Conservation (phyloP, 495 filamentous ascomycete species). For the Penicillium malachiteum region DNA sequence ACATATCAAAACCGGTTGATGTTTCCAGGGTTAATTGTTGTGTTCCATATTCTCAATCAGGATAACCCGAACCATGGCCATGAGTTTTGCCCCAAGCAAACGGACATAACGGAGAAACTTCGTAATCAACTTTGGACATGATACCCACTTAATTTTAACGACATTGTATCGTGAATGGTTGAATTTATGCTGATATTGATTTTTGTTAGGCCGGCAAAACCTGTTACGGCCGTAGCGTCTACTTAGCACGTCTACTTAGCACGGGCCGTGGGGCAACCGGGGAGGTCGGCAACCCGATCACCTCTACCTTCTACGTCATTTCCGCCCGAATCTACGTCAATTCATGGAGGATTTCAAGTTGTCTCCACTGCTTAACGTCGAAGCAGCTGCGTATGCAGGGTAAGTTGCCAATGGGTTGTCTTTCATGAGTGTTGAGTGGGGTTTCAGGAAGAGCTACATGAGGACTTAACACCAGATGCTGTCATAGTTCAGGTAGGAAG, state of each 20-base stretch:
- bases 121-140: neutral
- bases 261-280: slow-evolving; percentile 3
- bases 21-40: neutral
- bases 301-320: slow-evolving; percentile 5
- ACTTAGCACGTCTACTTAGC: neutral
- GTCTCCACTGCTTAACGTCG: neutral
- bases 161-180: neutral
- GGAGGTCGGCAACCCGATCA: slow-evolving; percentile 8
- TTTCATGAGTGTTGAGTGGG: neutral
- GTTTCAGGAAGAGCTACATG: neutral
- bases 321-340: slow-evolving; percentile 7
- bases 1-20: neutral
- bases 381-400: neutral
- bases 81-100: neutral
- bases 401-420: neutral
- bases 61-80: neutral
- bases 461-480: neutral
- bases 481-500: neutral
- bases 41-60: neutral
- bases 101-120: neutral
- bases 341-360: neutral
- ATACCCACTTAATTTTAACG: neutral
- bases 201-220: slow-evolving; percentile 4
- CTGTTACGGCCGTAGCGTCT: slow-evolving; percentile 4
- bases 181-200: neutral